Conservation (phyloP, 306 rosid species). For the Cicer arietinum region DNA sequence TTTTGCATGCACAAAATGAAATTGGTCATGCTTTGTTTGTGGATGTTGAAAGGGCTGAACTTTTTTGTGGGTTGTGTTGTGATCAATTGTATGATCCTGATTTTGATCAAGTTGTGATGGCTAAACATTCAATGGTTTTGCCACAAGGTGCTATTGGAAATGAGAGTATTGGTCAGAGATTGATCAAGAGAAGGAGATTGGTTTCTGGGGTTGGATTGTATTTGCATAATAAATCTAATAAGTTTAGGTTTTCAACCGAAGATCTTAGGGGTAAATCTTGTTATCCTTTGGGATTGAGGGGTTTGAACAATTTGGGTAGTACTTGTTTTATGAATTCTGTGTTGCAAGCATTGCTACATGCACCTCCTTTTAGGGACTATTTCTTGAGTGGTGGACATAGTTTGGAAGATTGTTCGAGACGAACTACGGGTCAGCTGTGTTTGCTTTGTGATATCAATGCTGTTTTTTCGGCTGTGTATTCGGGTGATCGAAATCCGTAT, state of each 20-base stretch:
- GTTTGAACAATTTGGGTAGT: constrained; percentile 82
- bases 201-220: constrained; percentile 57
- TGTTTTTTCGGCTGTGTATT: constrained; percentile 74
- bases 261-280: constrained; percentile 80
- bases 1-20: constrained; percentile 53
- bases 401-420: constrained; percentile 62
- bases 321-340: constrained; percentile 96
- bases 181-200: constrained; percentile 75
- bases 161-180: constrained; percentile 80
- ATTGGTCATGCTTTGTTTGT: constrained; percentile 72
- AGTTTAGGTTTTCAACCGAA: constrained; percentile 43
- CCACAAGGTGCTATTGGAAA: constrained; percentile 39
- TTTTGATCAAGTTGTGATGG: constrained; percentile 80
- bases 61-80: constrained; percentile 71
- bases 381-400: constrained; percentile 76
- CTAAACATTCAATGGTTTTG: constrained; percentile 59
- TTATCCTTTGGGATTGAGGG: constrained; percentile 86
- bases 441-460: constrained; percentile 81
- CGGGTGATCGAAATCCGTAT: constrained; percentile 72
- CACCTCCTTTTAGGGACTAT: constrained; percentile 75
- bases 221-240: constrained; percentile 56
- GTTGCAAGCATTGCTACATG: constrained; percentile 80
- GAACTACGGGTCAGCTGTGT: constrained; percentile 56
- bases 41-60: constrained; percentile 89
- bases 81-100: constrained; percentile 94